A percentile compares a stretch with the other conserved stretches of the same genome.
These are phyloP conservation scores for Vitis hybrid DNA, from an alignment of 177 flowering plant species.

Conservation along the genomic window DNA sequence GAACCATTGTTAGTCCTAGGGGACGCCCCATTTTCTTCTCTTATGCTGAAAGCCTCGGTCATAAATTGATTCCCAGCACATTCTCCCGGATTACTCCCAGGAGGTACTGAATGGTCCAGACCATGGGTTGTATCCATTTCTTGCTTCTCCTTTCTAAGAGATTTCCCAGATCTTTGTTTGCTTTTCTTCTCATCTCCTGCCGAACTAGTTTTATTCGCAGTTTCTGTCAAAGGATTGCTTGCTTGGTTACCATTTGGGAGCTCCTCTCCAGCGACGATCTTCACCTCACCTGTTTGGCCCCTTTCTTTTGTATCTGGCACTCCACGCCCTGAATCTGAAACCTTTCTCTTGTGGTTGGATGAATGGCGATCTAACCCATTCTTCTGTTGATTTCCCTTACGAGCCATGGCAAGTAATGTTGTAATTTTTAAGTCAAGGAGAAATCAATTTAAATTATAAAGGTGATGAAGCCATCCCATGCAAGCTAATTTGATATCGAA, in stretches of 20 bases:
- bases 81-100: conserved; percentile 21
- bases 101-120: conserved; percentile 17
- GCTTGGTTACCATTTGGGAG: conserved; percentile 29
- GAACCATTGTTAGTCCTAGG: conserved; percentile 13
- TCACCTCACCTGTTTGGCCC: conserved; percentile 27
- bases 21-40: conserved; percentile 26
- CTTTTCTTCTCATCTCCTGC: conserved; percentile 33
- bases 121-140: conserved; percentile 20
- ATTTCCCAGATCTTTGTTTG: conserved; percentile 29
- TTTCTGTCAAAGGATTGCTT: conserved; percentile 17
- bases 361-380: conserved; percentile 50
- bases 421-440: no score
- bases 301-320: conserved; percentile 24
- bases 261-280: conserved; percentile 38
- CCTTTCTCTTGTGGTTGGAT: conserved; percentile 36
- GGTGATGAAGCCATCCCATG: neutral
- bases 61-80: conserved; percentile 21
- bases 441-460: no score
- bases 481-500: neutral
- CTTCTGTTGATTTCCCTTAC: conserved; percentile 65
- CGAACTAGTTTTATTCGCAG: conserved; percentile 11
- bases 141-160: conserved; percentile 31
- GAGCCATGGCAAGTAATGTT: conserved; percentile 46
- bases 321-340: conserved; percentile 32
- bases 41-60: conserved; percentile 19